A percentile compares a stretch with the other conserved stretches of the same genome.
Evolutionary conservation across 306 rosid species (phyloP).

Genomic region (Prunus mongolica): DNA sequence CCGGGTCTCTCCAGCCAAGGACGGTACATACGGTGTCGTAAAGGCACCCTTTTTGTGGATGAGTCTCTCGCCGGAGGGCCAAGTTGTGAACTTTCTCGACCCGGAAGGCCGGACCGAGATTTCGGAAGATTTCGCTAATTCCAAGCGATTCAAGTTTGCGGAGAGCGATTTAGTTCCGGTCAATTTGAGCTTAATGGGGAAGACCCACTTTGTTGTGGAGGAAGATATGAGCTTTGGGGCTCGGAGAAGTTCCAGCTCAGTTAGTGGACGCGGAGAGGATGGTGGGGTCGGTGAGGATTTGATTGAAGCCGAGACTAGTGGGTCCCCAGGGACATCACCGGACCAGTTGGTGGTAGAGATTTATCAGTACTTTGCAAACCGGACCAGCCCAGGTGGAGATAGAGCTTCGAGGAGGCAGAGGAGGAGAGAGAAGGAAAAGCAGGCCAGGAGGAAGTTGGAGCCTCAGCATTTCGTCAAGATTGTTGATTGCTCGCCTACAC

Average conservation of each 20-base stretch:
- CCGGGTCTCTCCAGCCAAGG: slow-evolving; percentile 65
- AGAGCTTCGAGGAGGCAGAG: slow-evolving; percentile 73
- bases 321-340: slow-evolving; percentile 72
- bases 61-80: slow-evolving; percentile 65
- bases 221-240: slow-evolving; percentile 46
- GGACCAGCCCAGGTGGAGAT: slow-evolving; percentile 70
- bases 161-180: slow-evolving; percentile 55
- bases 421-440: slow-evolving; percentile 67
- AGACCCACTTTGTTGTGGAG: slow-evolving; percentile 70
- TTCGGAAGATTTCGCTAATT: slow-evolving; percentile 11
- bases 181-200: slow-evolving; percentile 69
- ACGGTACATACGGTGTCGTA: slow-evolving; percentile 46
- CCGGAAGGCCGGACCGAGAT: slow-evolving; percentile 53
- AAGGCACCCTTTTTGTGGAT: slow-evolving; percentile 66
- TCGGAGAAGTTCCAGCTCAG: slow-evolving; percentile 42
- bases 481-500: slow-evolving; percentile 68
- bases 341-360: slow-evolving; percentile 69
- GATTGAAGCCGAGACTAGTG: slow-evolving; percentile 36
- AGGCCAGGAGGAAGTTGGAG: slow-evolving; percentile 73
- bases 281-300: slow-evolving; percentile 36
- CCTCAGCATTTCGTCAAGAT: slow-evolving; percentile 94
- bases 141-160: slow-evolving; percentile 16
- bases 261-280: slow-evolving; percentile 37
- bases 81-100: slow-evolving; percentile 45
- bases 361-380: slow-evolving; percentile 86